Evolutionary conservation across 2,329 filamentous ascomycete species (phyloP).

Genomic region (Pleurostoma richardsiae): DNA sequence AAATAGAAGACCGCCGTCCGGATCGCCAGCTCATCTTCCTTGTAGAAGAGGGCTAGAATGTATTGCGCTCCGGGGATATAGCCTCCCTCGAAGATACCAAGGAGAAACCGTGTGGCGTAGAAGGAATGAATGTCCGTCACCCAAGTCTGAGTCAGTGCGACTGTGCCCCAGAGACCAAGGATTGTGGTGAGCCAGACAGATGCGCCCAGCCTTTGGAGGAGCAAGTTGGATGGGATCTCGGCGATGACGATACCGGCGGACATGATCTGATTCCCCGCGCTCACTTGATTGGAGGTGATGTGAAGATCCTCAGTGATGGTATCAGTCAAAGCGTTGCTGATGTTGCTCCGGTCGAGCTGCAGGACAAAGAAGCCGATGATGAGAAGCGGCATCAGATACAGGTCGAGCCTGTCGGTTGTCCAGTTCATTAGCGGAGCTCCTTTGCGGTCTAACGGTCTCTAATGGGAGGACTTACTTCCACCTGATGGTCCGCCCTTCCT

Average conservation of each 20-base stretch:
- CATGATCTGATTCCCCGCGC: slow-evolving; percentile 33
- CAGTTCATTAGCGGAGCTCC: background rate
- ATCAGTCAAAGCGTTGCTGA: slow-evolving; percentile 41
- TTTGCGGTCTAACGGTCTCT: background rate
- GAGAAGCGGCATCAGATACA: slow-evolving; percentile 34
- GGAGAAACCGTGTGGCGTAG: slow-evolving; percentile 28
- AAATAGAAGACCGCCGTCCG: slow-evolving; percentile 36
- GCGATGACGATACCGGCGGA: slow-evolving; percentile 31
- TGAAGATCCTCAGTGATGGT: slow-evolving; percentile 42
- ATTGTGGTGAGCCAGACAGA: slow-evolving; percentile 32
- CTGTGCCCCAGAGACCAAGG: slow-evolving; percentile 30
- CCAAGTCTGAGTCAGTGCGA: slow-evolving; percentile 36
- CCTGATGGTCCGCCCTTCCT: background rate
- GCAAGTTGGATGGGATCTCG: slow-evolving; percentile 35
- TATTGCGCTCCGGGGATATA: slow-evolving; percentile 31
- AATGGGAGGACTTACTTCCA: background rate
- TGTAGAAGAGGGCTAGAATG: slow-evolving; percentile 35
- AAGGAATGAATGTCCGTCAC: slow-evolving; percentile 26
- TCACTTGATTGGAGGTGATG: slow-evolving; percentile 46
- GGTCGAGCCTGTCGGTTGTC: slow-evolving; percentile 27
- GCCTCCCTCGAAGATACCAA: slow-evolving; percentile 33
- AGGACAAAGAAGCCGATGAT: slow-evolving; percentile 37
- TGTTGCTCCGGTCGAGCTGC: slow-evolving; percentile 32
- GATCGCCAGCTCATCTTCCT: slow-evolving; percentile 30
- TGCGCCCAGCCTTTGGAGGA: slow-evolving; percentile 32